These are phyloP conservation scores for Arthrobotrys megalospora DNA, from an alignment of 2,329 filamentous ascomycete genomes.

Conservation along the genomic window DNA sequence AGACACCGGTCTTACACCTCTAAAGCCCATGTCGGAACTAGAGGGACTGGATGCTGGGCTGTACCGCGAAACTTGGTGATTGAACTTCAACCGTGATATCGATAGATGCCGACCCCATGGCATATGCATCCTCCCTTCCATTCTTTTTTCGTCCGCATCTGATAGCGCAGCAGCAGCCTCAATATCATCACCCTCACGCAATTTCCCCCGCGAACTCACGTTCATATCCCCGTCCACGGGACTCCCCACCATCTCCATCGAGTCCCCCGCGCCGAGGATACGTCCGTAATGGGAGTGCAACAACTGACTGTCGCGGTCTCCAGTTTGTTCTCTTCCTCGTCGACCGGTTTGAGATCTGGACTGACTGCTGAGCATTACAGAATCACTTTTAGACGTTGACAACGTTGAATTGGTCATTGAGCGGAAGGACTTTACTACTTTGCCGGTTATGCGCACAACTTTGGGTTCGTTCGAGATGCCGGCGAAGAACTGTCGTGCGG, in stretches of 20 bases:
- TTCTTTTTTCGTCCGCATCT: not conserved
- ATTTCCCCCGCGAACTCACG: not conserved
- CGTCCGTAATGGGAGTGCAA: conserved; percentile 38
- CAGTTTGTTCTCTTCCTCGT: not conserved
- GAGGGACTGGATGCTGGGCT: conserved; percentile 41
- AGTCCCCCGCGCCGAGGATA: conserved; percentile 16
- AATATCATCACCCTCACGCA: conserved; percentile 15
- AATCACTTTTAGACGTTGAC: conserved; percentile 47
- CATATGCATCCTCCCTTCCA: not conserved
- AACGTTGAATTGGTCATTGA: conserved; percentile 32
- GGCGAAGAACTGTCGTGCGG: conserved; percentile 45
- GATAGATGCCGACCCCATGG: not conserved
- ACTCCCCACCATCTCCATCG: conserved; percentile 28
- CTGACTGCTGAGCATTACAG: conserved; percentile 40
- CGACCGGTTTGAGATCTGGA: conserved; percentile 29
- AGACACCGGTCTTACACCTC: not conserved
- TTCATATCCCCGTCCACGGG: not conserved
- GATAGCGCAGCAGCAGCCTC: not conserved
- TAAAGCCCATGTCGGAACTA: conserved; percentile 22
- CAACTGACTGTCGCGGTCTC: conserved; percentile 36
- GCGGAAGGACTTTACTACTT: conserved; percentile 52
- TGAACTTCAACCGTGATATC: conserved; percentile 22
- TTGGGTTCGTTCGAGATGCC: conserved; percentile 32
- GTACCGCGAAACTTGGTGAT: conserved; percentile 43
- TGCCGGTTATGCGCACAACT: conserved; percentile 31